A percentile compares a stretch with the other conserved stretches of the same genome.
Evolutionary conservation across 1,139 yeast species (phyloP).

Genomic region (Saccharomyces hybrid): DNA sequence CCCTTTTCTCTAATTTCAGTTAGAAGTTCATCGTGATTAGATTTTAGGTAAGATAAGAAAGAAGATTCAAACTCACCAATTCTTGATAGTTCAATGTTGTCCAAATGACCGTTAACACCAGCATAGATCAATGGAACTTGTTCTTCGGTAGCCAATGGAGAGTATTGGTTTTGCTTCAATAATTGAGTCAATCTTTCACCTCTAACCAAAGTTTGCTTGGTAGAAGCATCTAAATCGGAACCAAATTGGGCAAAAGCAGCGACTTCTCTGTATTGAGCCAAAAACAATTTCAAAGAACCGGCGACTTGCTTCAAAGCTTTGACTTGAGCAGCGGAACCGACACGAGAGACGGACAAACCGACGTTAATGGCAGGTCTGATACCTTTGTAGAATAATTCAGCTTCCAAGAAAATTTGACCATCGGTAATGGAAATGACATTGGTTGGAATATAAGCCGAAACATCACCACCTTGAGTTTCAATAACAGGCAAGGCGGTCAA

Average conservation of each 20-base stretch:
- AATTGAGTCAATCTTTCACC: slow-evolving; percentile 99
- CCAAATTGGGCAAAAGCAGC: slow-evolving; percentile 99
- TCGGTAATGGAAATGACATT: slow-evolving; percentile 95
- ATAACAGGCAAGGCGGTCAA: slow-evolving; percentile 93
- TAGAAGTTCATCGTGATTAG: slow-evolving; percentile 80
- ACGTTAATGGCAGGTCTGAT: slow-evolving; percentile 99
- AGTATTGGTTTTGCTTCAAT: slow-evolving; percentile 94
- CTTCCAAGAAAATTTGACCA: slow-evolving; percentile 97
- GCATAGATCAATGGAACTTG: slow-evolving; percentile 98
- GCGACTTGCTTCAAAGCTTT: slow-evolving; percentile 99
- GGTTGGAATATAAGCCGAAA: slow-evolving; percentile 95
- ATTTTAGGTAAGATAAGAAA: slow-evolving; percentile 83
- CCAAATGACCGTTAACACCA: slow-evolving; percentile 99
- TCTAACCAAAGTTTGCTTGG: slow-evolving; percentile 97
- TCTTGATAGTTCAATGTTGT: slow-evolving; percentile 74
- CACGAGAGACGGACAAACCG: slow-evolving; percentile 99
- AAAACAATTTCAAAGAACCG: slow-evolving; percentile 98
- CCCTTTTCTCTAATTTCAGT: slow-evolving; percentile 83
- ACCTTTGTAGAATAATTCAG: slow-evolving; percentile 99
- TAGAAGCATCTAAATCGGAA: slow-evolving; percentile 99
- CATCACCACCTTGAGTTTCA: slow-evolving; percentile 99
- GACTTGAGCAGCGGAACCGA: slow-evolving; percentile 99
- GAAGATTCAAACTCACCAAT: slow-evolving; percentile 88
- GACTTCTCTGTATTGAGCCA: slow-evolving; percentile 99
- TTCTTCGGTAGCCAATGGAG: slow-evolving; percentile 97